phyloP scores from a whole-genome alignment of 129 eudicot genomes.

The Oenanthe sinensis region DNA sequence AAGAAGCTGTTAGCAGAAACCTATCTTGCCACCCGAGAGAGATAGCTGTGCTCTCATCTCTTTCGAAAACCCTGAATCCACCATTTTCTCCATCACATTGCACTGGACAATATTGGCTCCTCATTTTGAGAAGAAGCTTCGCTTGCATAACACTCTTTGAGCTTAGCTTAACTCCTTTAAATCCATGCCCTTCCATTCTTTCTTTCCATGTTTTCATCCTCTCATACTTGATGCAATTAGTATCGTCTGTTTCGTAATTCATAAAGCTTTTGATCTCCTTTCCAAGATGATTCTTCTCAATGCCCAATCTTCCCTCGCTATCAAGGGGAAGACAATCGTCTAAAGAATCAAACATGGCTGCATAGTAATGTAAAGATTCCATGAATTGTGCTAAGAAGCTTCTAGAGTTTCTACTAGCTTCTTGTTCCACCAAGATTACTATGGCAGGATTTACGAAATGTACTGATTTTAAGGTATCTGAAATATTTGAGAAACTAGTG shows the following conservation, averaged over 20 bases:
- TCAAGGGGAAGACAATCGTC: slow-evolving; percentile 56
- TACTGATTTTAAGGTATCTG: slow-evolving; percentile 33
- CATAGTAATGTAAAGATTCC: slow-evolving; percentile 51
- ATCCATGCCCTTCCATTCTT: slow-evolving; percentile 51
- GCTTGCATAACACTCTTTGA: slow-evolving; percentile 45
- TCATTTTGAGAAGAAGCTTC: slow-evolving; percentile 42
- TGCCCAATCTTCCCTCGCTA: slow-evolving; percentile 38
- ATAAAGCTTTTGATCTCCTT: slow-evolving; percentile 41
- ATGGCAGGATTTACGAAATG: slow-evolving; percentile 32
- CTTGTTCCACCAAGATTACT: slow-evolving; percentile 42
- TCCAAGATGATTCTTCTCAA: slow-evolving; percentile 51
- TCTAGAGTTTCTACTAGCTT: slow-evolving; percentile 38
- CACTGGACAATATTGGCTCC: slow-evolving; percentile 34
- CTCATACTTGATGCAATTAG: slow-evolving; percentile 29
- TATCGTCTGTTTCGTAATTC: slow-evolving; percentile 23
- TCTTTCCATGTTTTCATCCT: slow-evolving; percentile 48
- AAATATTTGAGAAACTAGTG: slow-evolving; percentile 19
- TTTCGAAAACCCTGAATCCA: slow-evolving; percentile 46
- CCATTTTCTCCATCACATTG: slow-evolving; percentile 36
- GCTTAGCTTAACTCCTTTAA: slow-evolving; percentile 35
- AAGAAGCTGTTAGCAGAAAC: slow-evolving; percentile 42
- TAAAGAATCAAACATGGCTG: slow-evolving; percentile 56
- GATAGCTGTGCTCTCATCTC: slow-evolving; percentile 36
- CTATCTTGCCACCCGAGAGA: slow-evolving; percentile 65
- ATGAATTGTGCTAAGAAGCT: slow-evolving; percentile 41